Percentiles rank a stretch among this genome's conserved stretches.
Conservation (phyloP, 768 basidiomycete genomes). For the Boletus rubescentipes region DNA sequence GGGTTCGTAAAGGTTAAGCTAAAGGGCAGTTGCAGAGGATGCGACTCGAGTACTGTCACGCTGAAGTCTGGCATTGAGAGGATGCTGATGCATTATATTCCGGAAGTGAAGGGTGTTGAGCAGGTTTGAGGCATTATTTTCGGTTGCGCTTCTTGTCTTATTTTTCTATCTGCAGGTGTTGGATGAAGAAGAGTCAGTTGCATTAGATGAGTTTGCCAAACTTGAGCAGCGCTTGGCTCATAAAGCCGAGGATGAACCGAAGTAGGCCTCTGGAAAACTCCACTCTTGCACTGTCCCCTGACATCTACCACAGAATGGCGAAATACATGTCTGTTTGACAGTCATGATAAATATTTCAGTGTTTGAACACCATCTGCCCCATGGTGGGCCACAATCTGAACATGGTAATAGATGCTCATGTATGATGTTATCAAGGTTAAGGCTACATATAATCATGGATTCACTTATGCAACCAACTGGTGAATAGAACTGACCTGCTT, state of each 20-base stretch:
- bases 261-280: constrained; percentile 38
- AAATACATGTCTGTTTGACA: constrained; percentile 76
- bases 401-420: too few relatives aligned
- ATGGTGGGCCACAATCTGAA: too few relatives aligned
- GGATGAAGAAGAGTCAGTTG: constrained; percentile 86
- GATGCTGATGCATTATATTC: constrained; percentile 99
- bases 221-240: constrained; percentile 67
- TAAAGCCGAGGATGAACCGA: constrained; percentile 43
- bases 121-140: constrained; percentile 50
- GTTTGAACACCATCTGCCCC: too few relatives aligned
- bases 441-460: too few relatives aligned
- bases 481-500: too few relatives aligned
- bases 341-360: too few relatives aligned
- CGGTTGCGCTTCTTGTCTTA: constrained; percentile 5
- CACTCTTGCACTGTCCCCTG: neutral
- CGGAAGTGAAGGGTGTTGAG: constrained; percentile 89
- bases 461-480: too few relatives aligned
- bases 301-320: constrained; percentile 56
- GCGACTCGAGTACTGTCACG: constrained; percentile 91
- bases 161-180: constrained; percentile 54
- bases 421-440: too few relatives aligned
- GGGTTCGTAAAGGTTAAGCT: constrained; percentile 85
- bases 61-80: constrained; percentile 96
- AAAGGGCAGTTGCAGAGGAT: constrained; percentile 97
- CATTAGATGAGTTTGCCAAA: constrained; percentile 86